Percentiles rank a stretch among this genome's conserved stretches.
These are phyloP conservation scores for Cercospora janseana DNA, from an alignment of 2,329 filamentous ascomycete genomes.

Conservation along the genomic window DNA sequence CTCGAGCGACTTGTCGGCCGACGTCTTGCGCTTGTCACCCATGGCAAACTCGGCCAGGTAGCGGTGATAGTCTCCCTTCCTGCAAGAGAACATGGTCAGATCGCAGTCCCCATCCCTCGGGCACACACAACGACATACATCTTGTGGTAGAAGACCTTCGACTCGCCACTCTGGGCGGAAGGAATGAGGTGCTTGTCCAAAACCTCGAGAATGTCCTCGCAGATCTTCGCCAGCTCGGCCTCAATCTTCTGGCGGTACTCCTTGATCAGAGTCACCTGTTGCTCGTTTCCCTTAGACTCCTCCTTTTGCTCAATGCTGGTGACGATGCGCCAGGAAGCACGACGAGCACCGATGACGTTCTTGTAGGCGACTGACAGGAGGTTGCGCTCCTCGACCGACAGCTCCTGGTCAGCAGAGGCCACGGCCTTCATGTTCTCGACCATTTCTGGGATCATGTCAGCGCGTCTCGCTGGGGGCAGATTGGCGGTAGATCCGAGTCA, in stretches of 20 bases:
- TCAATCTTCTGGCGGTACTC: conserved; percentile 99
- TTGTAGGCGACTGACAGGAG: conserved; percentile 97
- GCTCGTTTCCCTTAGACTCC: conserved; percentile 95
- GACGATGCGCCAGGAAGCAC: conserved; percentile 97
- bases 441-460: conserved; percentile 70
- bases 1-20: conserved; percentile 90
- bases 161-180: conserved; percentile 91
- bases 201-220: conserved; percentile 93
- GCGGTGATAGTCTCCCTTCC: conserved; percentile 99
- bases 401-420: conserved; percentile 70
- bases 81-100: conserved; percentile 43
- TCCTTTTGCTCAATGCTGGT: conserved; percentile 99
- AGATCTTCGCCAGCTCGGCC: conserved; percentile 93
- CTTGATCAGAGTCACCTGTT: conserved; percentile 88
- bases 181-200: conserved; percentile 92
- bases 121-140: conserved; percentile 63
- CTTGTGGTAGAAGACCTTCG: conserved; percentile 99
- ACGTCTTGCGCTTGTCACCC: conserved; percentile 91
- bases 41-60: conserved; percentile 96
- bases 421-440: conserved; percentile 99
- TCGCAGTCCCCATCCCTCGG: neutral
- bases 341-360: conserved; percentile 95
- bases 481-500: conserved; percentile 1
- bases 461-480: conserved; percentile 38
- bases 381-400: conserved; percentile 89